Base-by-base conservation (phyloP, 2,329 filamentous ascomycete species). In the Ceratocystis harringtonii region DNA sequence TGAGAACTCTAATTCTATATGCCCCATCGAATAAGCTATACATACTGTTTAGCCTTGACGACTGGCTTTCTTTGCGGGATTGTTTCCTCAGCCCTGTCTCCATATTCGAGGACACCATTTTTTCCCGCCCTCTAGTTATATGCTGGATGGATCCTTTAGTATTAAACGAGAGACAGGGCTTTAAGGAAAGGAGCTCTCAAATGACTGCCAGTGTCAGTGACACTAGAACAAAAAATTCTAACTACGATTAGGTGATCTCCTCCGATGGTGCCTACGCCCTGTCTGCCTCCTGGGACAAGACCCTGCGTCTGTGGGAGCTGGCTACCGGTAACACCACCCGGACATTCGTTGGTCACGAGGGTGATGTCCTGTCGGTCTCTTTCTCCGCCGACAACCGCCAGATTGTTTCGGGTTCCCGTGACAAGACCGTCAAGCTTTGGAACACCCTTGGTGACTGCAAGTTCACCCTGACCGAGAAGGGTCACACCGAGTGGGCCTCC, bases 361-460 rank as follows among this genome's bases (percentile, higher is more conserved):
- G 95, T 85, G 94, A 97, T 77, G 92, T 99, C 75, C 91, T 97
- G 77, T 97, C 92, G 78, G 94, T 99, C 78, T 96, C 92, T 73
- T 99, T 99, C 89, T 97, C 94, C 74, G 94, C 94, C 86, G 94
- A 99, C 85, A 97, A 97, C 89, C 89, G 94, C 78, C 94, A 97
- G 85, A 97, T 99, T 80, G 94, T 97, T 75, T 97, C 94, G 72
- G 94, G 92, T 72, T 97, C 94, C 71, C 92, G 94, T 79, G 94
- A 99, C 84, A 88, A 91, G 78, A 90, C 89, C 76, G 97, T 99
- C 86, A 99, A 97, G 90, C 88, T 99, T 75, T 99, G 94, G 94
- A 99, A 99, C 86, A 99, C 94, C 74, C 90, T 99, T 72, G 94
- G 94, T 81, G 94, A 99, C 87, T 99, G 94, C 92, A 99, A 99